Conservation (phyloP, 1,284 basidiomycete genomes). For the Neonothopanus nambi region DNA sequence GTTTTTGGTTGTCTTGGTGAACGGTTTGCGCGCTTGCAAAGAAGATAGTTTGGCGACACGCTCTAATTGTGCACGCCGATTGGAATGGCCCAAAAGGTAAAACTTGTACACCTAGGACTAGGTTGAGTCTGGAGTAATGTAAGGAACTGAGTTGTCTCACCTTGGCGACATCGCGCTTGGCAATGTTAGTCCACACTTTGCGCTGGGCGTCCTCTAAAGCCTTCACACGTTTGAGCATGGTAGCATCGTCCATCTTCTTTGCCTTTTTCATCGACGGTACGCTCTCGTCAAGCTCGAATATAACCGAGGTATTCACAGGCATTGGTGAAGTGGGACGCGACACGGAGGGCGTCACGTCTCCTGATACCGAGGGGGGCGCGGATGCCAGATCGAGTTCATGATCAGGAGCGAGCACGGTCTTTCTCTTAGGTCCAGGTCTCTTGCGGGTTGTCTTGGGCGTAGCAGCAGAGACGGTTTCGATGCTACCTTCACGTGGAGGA, state of each 20-base stretch:
- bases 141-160: slow-evolving; percentile 38
- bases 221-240: slow-evolving; percentile 73
- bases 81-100: slow-evolving; percentile 64
- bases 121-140: not conserved
- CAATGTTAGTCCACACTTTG: slow-evolving; percentile 87
- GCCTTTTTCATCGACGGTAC: slow-evolving; percentile 71
- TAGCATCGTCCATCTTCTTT: slow-evolving; percentile 70
- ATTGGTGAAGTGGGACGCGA: slow-evolving; percentile 67
- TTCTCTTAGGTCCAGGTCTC: slow-evolving; percentile 36
- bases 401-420: slow-evolving; percentile 42
- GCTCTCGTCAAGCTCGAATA: slow-evolving; percentile 70
- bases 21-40: slow-evolving; percentile 80
- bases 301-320: slow-evolving; percentile 53
- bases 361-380: slow-evolving; percentile 55
- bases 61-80: slow-evolving; percentile 67
- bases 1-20: slow-evolving; percentile 79
- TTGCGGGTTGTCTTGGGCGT: slow-evolving; percentile 40
- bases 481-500: slow-evolving; percentile 7
- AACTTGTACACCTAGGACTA: slow-evolving; percentile 76
- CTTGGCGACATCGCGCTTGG: slow-evolving; percentile 79
- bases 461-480: slow-evolving; percentile 33
- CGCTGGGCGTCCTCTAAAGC: slow-evolving; percentile 81
- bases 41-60: slow-evolving; percentile 79
- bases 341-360: slow-evolving; percentile 52
- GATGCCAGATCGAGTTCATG: slow-evolving; percentile 51